Percentiles rank a stretch among this genome's conserved stretches.
Conservation (phyloP, 2,329 filamentous ascomycete species). For the Trematosphaeria pertusa region DNA sequence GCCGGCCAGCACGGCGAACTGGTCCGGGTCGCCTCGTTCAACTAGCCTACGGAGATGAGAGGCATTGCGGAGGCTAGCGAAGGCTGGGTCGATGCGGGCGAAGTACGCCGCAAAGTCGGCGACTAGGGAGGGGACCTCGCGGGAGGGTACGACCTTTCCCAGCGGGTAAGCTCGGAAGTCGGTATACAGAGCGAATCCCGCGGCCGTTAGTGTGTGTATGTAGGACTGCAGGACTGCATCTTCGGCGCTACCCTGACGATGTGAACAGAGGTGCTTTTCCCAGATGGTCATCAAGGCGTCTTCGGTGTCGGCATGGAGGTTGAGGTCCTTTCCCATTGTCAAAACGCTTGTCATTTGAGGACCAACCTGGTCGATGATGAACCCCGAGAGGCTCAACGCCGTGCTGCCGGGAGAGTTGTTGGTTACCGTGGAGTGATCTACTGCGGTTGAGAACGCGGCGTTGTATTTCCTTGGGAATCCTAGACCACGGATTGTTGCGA, state of each 20-base stretch:
- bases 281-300: slow-evolving; percentile 10
- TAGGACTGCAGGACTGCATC: slow-evolving; percentile 8
- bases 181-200: slow-evolving; percentile 14
- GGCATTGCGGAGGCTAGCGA: background rate
- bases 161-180: slow-evolving; percentile 17
- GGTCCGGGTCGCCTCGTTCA: slow-evolving; percentile 12
- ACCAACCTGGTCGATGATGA: slow-evolving; percentile 6
- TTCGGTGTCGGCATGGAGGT: background rate
- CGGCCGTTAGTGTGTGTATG: slow-evolving; percentile 16
- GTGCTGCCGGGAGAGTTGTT: background rate
- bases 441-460: slow-evolving; percentile 9
- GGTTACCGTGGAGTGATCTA: background rate
- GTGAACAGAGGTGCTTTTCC: slow-evolving; percentile 2
- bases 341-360: background rate
- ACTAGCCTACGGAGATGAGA: background rate
- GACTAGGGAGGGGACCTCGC: slow-evolving; percentile 8
- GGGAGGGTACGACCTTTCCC: slow-evolving; percentile 14
- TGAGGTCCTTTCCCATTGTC: slow-evolving; percentile 4
- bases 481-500: slow-evolving; percentile 19
- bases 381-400: slow-evolving; percentile 5
- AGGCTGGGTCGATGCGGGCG: slow-evolving; percentile 1
- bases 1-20: slow-evolving; percentile 15
- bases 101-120: slow-evolving; percentile 17
- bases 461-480: slow-evolving; percentile 21
- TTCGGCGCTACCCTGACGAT: too few species aligned